These are phyloP conservation scores for Solanum sitiens DNA, from an alignment of 257 asterid genomes.

Conservation along the genomic window DNA sequence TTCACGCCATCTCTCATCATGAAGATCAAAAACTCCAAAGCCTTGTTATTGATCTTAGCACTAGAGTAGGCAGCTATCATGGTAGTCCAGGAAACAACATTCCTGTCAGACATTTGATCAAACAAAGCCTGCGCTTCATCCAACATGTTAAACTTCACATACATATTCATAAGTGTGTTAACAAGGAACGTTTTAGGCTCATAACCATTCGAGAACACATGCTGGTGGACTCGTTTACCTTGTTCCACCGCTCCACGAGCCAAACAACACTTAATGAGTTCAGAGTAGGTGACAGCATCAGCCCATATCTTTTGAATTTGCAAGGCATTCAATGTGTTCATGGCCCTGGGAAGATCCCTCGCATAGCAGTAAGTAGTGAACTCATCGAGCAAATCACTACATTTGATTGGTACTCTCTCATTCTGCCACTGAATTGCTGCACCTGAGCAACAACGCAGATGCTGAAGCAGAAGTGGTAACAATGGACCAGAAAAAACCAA, in stretches of 20 bases:
- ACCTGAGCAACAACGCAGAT: constrained; percentile 13
- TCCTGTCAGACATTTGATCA: constrained; percentile 53
- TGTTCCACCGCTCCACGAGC: constrained; percentile 45
- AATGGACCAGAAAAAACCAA: neutral
- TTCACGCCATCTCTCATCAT: constrained; percentile 71
- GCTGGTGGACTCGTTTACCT: constrained; percentile 51
- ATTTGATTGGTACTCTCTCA: constrained; percentile 6
- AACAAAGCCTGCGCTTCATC: constrained; percentile 57
- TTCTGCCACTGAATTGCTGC: constrained; percentile 9
- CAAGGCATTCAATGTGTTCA: constrained; percentile 53
- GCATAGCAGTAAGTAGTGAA: constrained; percentile 45
- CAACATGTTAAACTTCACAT: constrained; percentile 56
- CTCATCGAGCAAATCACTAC: constrained; percentile 18
- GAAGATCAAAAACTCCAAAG: constrained; percentile 49
- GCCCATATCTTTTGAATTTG: constrained; percentile 52
- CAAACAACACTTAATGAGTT: constrained; percentile 80
- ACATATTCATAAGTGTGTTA: constrained; percentile 67
- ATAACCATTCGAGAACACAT: constrained; percentile 62
- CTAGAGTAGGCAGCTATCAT: constrained; percentile 61
- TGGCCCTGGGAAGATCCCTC: constrained; percentile 59
- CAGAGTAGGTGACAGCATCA: constrained; percentile 51
- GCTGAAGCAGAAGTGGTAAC: constrained; percentile 1
- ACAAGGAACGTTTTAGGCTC: constrained; percentile 70
- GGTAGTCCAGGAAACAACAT: constrained; percentile 76
- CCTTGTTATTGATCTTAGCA: constrained; percentile 25